Conservation (phyloP, 306 rosid species). For the Pterocarpus santalinus region DNA sequence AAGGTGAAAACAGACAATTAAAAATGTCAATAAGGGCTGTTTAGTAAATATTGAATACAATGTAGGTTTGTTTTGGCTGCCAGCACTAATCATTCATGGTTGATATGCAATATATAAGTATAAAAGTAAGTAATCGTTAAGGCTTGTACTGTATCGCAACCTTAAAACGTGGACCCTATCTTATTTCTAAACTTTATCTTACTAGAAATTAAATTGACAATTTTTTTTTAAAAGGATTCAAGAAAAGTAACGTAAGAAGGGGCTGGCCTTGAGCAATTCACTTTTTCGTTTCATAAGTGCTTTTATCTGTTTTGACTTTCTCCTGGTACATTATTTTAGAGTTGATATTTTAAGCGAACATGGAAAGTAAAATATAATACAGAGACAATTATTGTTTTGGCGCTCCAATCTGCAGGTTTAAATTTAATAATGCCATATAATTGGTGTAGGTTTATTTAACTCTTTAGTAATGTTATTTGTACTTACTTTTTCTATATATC, state of each 20-base stretch:
- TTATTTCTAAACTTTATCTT: not conserved
- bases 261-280: not conserved
- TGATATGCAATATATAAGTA: no score
- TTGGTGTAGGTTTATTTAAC: slow-evolving; percentile 3
- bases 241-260: not conserved
- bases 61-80: no score
- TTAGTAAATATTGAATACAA: no score
- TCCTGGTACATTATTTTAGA: not conserved
- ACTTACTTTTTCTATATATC: no score
- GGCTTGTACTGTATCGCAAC: not conserved
- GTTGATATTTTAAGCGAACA: not conserved
- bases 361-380: not conserved
- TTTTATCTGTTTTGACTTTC: slow-evolving; percentile 22
- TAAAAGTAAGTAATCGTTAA: no score
- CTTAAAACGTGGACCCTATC: not conserved
- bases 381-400: slow-evolving; percentile 7
- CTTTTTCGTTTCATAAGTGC: not conserved
- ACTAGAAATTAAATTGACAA: not conserved
- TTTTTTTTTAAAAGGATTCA: no score
- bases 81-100: no score
- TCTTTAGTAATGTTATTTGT: not conserved
- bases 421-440: slow-evolving; percentile 6
- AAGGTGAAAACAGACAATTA: not conserved
- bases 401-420: not conserved
- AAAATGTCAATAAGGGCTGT: no score